Base-by-base conservation (phyloP, 1,139 yeast genomes). In the Hansenula lynferdii region DNA sequence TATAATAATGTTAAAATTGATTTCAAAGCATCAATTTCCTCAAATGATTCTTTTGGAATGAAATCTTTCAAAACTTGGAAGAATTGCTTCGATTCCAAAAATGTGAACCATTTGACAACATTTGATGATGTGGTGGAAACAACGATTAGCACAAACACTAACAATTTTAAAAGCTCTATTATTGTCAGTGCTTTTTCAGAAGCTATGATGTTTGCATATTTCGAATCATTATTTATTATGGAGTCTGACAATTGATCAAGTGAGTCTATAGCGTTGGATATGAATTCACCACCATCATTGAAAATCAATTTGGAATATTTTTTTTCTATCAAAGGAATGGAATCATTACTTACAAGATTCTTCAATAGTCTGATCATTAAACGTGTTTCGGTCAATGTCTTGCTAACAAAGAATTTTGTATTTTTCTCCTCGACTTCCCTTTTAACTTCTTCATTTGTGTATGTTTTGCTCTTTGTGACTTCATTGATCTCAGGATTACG, bases 51-150 rank as follows among this genome's bases (percentile, higher is more conserved):
- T 0, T 51, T 50, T 19, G 62, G 56, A 8, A 60, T 50, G 8
- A 61, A 54, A 30, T 53, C 50, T 11, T 67, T 58, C 7, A 61
- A 60, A 39, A 59, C 46, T 3, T 60, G 43, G 21, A 72, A 63
- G 47, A 69, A 76, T 33, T 64, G 62, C 3, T 71, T 66, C 6
- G 61, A 53, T 14, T 64, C 59, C 70, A 78, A 67, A 19, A 77
- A 59, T 6, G 64, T 51, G 46, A 82, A 80, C 95, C 95, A 86
- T 10, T 62, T 53, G 2, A 56, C 41, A 1, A 77, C 70, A 1
- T 63, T 52, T 11, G 43, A 53, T 44, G 42, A 55, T 28, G 43
- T 56, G 44, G 38, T 63, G 41, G 47, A 67, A 50, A 38, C 62
- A 52, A 41, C 69, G 55, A 49, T 65, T 55, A 49, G 67, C 40